Percentiles rank a stretch among this genome's conserved stretches.
These are phyloP conservation scores for Tricholoma furcatifolium DNA, from an alignment of 768 basidiomycete genomes.

Conservation along the genomic window DNA sequence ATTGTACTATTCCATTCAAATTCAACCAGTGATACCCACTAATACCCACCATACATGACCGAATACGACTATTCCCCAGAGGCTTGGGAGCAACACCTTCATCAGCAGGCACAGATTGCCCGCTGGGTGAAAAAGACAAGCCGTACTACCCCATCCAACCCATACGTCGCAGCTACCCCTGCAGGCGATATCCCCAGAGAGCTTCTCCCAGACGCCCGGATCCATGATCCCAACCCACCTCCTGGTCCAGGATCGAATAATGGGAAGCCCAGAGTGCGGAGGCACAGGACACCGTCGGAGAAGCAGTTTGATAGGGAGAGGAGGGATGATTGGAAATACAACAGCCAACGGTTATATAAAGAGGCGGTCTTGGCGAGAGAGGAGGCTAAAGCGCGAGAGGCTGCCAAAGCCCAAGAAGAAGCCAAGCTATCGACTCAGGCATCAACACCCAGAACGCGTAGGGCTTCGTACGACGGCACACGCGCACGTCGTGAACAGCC, in stretches of 20 bases:
- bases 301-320: constrained; percentile 10
- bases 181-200: neutral
- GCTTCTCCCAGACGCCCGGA: neutral
- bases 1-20: too few species aligned
- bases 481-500: neutral
- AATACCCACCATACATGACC: constrained; percentile 13
- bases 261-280: neutral
- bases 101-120: constrained; percentile 8
- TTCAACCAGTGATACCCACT: too few species aligned
- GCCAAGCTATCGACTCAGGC: neutral
- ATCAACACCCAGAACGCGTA: neutral
- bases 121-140: constrained; percentile 1
- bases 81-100: constrained; percentile 17
- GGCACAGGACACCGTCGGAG: constrained; percentile 7
- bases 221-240: neutral
- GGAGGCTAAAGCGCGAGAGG: neutral
- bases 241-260: neutral
- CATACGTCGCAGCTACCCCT: constrained; percentile 4
- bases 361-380: constrained; percentile 6
- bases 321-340: constrained; percentile 9
- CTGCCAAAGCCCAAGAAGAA: neutral
- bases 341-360: constrained; percentile 5
- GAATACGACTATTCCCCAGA: constrained; percentile 25
- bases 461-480: constrained; percentile 11
- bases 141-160: constrained; percentile 2